Conservation (phyloP, 805 yeast genomes). For the Candida quercuum region DNA sequence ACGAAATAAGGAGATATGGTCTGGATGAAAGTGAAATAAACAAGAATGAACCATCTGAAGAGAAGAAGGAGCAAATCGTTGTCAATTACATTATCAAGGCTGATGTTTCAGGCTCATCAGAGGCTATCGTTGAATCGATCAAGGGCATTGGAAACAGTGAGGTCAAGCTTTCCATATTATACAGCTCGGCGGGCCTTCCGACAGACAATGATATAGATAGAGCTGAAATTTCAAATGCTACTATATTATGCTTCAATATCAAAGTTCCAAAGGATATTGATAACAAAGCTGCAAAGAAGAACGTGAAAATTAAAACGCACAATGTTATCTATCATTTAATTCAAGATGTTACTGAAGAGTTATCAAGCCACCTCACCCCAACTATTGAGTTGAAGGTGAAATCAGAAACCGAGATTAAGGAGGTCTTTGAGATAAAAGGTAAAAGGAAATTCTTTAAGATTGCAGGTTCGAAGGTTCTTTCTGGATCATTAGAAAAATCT, state of each 20-base stretch:
- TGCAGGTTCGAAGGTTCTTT: constrained; percentile 82
- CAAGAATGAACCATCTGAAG: constrained; percentile 17
- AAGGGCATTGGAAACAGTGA: constrained; percentile 83
- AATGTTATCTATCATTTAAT: constrained; percentile 84
- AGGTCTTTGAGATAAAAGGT: constrained; percentile 62
- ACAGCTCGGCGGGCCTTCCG: constrained; percentile 74
- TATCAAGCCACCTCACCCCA: constrained; percentile 59
- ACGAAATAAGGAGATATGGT: constrained; percentile 58
- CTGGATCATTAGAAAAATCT: constrained; percentile 63
- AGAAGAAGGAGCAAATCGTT: constrained; percentile 23
- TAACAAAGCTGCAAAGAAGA: constrained; percentile 49
- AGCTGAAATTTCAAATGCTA: constrained; percentile 67
- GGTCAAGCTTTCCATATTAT: constrained; percentile 63
- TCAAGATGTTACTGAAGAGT: constrained; percentile 68
- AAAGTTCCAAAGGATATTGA: constrained; percentile 55
- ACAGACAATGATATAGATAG: constrained; percentile 61
- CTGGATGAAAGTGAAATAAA: constrained; percentile 35
- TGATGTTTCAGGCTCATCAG: constrained; percentile 93
- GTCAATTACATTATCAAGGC: constrained; percentile 74
- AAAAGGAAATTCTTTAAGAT: constrained; percentile 53
- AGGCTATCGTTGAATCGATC: constrained; percentile 83
- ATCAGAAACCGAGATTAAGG: constrained; percentile 66
- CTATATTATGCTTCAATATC: constrained; percentile 74
- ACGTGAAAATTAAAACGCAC: constrained; percentile 56
- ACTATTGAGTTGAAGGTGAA: constrained; percentile 57